Evolutionary conservation across 2,329 filamentous ascomycete species (phyloP).

Genomic region (Apiospora phragmitis): DNA sequence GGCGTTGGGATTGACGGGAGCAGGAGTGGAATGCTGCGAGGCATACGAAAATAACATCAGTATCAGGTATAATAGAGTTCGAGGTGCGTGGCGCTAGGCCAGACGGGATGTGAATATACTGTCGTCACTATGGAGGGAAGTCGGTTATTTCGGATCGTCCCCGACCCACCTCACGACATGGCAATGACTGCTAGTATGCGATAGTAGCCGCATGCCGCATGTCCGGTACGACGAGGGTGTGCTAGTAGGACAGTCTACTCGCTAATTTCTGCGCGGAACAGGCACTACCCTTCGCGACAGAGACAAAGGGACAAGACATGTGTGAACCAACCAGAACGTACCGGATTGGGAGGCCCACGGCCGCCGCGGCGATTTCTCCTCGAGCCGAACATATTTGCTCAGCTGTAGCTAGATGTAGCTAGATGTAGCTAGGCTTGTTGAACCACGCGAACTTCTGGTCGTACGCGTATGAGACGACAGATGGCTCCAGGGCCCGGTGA

Average conservation of each 20-base stretch:
- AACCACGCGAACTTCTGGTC: background rate
- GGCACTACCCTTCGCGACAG: background rate
- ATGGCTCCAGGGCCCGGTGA: background rate
- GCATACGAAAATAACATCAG: conserved; percentile 16
- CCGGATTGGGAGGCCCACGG: conserved; percentile 43
- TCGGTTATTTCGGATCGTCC: background rate
- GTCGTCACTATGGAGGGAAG: conserved; percentile 8
- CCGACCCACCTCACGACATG: background rate
- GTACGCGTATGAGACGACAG: conserved; percentile 1
- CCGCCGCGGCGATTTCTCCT: conserved; percentile 40
- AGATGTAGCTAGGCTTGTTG: background rate
- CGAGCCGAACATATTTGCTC: conserved; percentile 49
- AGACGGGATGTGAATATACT: background rate
- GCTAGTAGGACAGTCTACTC: background rate
- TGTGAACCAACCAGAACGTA: conserved; percentile 38
- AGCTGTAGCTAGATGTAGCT: conserved; percentile 1
- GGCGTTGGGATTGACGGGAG: conserved; percentile 70
- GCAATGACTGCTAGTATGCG: background rate
- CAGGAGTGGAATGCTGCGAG: conserved; percentile 60
- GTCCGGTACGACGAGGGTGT: background rate
- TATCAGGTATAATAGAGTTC: conserved; percentile 13
- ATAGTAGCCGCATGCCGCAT: background rate
- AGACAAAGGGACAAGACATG: conserved; percentile 14
- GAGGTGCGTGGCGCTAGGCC: background rate
- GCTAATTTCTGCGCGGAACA: background rate